Evolutionary conservation across 2,329 filamentous ascomycete species (phyloP).

Genomic region (Bisporella sp.): DNA sequence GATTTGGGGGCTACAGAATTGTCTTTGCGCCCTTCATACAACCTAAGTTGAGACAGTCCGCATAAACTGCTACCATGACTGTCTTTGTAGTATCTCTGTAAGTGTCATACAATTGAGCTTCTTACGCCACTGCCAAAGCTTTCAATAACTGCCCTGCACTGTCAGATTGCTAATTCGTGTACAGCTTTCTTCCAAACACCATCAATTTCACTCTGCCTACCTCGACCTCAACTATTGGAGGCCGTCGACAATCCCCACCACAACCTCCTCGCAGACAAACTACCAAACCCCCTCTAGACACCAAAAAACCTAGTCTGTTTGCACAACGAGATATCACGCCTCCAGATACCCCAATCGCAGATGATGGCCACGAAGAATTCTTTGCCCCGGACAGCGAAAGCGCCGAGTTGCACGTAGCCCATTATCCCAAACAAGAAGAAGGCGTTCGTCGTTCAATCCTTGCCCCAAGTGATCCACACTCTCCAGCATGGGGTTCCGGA

Average conservation of each 20-base stretch:
- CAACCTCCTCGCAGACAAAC: slow-evolving; percentile 47
- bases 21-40: no score
- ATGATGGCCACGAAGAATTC: slow-evolving; percentile 35
- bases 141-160: no score
- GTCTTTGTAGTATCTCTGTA: slow-evolving; percentile 55
- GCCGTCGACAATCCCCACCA: slow-evolving; percentile 20
- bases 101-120: slow-evolving; percentile 17
- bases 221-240: slow-evolving; percentile 32
- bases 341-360: slow-evolving; percentile 27
- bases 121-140: no score
- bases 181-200: slow-evolving; percentile 80
- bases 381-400: slow-evolving; percentile 53
- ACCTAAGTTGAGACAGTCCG: slow-evolving; percentile 1
- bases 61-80: slow-evolving; percentile 38
- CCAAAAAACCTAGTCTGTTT: slow-evolving; percentile 32
- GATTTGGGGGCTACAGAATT: no score
- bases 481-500: slow-evolving; percentile 63
- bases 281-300: slow-evolving; percentile 30
- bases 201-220: slow-evolving; percentile 73
- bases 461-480: slow-evolving; percentile 66
- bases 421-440: slow-evolving; percentile 43
- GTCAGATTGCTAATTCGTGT: not conserved
- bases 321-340: slow-evolving; percentile 23
- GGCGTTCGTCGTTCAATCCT: slow-evolving; percentile 38
- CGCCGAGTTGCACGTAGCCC: slow-evolving; percentile 36